Base-by-base conservation (phyloP, 768 basidiomycete species). In the Coprinopsis strossmayeri region DNA sequence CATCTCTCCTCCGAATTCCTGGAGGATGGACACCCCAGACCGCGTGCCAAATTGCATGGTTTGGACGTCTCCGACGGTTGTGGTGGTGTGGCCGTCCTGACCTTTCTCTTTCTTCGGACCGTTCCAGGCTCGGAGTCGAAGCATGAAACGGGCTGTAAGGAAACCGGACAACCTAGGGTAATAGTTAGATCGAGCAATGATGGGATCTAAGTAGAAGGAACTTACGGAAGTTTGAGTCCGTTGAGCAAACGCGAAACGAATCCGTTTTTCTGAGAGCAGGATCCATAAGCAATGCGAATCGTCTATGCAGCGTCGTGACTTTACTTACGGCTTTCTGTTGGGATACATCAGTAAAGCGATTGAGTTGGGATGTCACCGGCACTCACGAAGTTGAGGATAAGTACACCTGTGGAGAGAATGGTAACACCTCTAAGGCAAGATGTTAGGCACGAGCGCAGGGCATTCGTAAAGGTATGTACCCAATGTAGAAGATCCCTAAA, bases 361-460 rank as follows among this genome's bases (percentile, higher is more conserved):
- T 7, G 11, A 7, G 12, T 9, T 13, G 37, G 11, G 7, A 18
- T 10, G 5, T 38, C 20, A 23, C 5, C 20, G 30, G 11, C 7
- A 45, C 43, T 27, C 28, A 45, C 43, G 28, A 45, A 45, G 27
- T 45, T 45, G n/a, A 45, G 43, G 18, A 45, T 45, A 5, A 45
- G 11, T 3, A 28, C 27, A 4, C n/a, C 43, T 17, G 18, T 20
- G 10, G 43, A 45, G 12, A 45, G 25, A 27, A 32, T 11, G 4
- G 26, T 18, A 20, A 45, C 43, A 18, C 27, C 43, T 11, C 43
- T 45, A 20, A 23, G 4, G n/a, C n/a, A n/a, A n/a, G n/a, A n/a
- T n/a, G n/a, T n/a, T n/a, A n/a, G n/a, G n/a, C n/a, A n/a, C n/a
- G n/a, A n/a, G n/a, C n/a, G n/a, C n/a, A n/a, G n/a, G n/a, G n/a